These are phyloP conservation scores for Lophiostoma macrostomum DNA, from an alignment of 495 filamentous ascomycete genomes.

Conservation along the genomic window DNA sequence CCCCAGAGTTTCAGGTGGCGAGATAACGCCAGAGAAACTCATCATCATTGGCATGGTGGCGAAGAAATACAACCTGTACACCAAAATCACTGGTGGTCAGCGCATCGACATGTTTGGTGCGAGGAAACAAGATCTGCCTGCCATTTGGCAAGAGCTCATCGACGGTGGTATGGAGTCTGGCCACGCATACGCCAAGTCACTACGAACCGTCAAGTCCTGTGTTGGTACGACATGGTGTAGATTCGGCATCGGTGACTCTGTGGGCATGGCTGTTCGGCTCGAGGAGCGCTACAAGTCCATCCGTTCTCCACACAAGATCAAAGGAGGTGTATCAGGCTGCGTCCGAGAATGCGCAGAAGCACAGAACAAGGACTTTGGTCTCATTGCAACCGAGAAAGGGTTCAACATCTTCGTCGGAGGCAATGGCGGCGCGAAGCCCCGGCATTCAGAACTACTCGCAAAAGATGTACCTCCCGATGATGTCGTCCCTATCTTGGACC, in stretches of 20 bases:
- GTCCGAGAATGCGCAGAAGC: constrained; percentile 94
- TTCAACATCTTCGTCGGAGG: constrained; percentile 94
- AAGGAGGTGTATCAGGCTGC: constrained; percentile 88
- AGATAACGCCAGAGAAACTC: constrained; percentile 88
- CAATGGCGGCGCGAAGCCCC: constrained; percentile 87
- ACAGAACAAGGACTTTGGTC: constrained; percentile 93
- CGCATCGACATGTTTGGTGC: constrained; percentile 96
- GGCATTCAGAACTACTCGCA: constrained; percentile 81
- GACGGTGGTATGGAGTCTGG: constrained; percentile 94
- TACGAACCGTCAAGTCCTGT: constrained; percentile 91
- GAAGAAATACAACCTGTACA: constrained; percentile 84
- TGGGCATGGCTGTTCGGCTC: constrained; percentile 91
- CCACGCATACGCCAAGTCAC: constrained; percentile 89
- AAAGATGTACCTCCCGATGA: constrained; percentile 87
- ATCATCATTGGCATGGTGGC: constrained; percentile 86
- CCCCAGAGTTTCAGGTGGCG: constrained; percentile 79
- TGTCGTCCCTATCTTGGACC: constrained; percentile 81
- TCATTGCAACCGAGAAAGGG: constrained; percentile 91
- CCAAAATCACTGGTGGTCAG: constrained; percentile 94
- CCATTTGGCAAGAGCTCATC: constrained; percentile 85
- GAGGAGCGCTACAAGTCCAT: constrained; percentile 96
- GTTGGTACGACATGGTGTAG: constrained; percentile 95
- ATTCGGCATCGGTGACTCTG: constrained; percentile 90
- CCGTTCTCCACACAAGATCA: constrained; percentile 87
- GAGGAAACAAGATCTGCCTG: constrained; percentile 82